Evolutionary conservation across 1,139 yeast genomes (phyloP), one percentile per base, ranked within the genome.

Genomic region (Blastobotrys buckinghamii): DNA sequence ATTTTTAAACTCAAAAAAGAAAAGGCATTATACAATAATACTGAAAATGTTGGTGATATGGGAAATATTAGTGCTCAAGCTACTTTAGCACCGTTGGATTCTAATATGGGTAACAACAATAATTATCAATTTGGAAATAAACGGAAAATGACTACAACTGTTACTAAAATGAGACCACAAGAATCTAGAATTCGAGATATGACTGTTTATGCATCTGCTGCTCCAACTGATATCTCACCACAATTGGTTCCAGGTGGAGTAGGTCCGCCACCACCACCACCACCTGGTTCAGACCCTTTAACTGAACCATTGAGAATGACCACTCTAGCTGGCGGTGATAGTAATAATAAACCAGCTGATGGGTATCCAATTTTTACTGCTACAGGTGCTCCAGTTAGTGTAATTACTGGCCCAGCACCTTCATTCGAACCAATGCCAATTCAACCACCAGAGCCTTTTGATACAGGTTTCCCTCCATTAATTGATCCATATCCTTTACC

Each of bases 181-280:
- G 24, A 4, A 22, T 5, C 32, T 13, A 22, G 9, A 29, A 13
- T 29, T 10, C 12, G 32, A 29, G 32, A 59, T 24, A 52, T 54
- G 57, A 55, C 1, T 58, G 62, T 12, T 62, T 59, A 61, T 61
- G 50, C 58, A 9, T 52, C 50, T 30, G 50, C 47, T 32, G 54
- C 61, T 2, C 61, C 62, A n/a, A 47, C 48, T 16, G 33, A 46
- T 37, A 12, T 29, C 5, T 12, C 32, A 12, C 32, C 32, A 12
- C 4, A 13, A 29, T 12, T 29, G 12, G 32, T 29, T 3, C 32
- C 32, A 29, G 10, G 5, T 3, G 32, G 32, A 6, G 9, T 3
- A 3, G 32, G n/a, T 6, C n/a, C 32, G 9, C n/a, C 32, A 12
- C 32, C 32, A 10, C 9, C 32, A 12, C 32, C 32, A 29, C 32